phyloP scores from a whole-genome alignment of 2,329 filamentous ascomycete species.

The Allantophomopsis cytisporea region DNA sequence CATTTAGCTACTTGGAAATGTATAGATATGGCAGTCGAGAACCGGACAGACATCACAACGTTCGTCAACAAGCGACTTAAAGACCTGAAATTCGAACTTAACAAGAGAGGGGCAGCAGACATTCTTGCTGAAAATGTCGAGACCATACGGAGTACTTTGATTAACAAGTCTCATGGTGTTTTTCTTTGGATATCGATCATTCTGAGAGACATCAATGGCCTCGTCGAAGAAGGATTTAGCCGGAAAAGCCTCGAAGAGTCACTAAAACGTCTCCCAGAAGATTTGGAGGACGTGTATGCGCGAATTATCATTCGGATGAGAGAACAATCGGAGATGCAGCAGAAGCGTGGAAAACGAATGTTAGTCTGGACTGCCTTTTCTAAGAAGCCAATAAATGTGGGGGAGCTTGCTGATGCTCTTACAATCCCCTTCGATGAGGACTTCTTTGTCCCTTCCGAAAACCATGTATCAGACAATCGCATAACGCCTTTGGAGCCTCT shows the following conservation, averaged over 20 bases:
- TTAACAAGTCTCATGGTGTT: not conserved
- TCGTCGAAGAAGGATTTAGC: not conserved
- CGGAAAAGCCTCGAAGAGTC: not conserved
- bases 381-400: not conserved
- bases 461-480: not conserved
- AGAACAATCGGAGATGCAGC: not conserved
- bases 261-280: not conserved
- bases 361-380: slow-evolving; percentile 1
- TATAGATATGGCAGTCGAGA: not conserved
- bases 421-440: not conserved
- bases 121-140: not conserved
- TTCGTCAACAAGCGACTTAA: not conserved
- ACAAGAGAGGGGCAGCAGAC: too few relatives aligned
- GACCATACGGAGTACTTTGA: not conserved
- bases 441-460: not conserved
- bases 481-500: not conserved
- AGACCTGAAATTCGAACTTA: not conserved
- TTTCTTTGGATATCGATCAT: not conserved
- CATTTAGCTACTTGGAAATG: not conserved
- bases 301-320: not conserved
- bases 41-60: not conserved
- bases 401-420: slow-evolving; percentile 1
- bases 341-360: not conserved
- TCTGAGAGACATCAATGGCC: not conserved
- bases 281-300: not conserved